A percentile compares a stretch with the other conserved stretches of the same genome.
These are phyloP conservation scores for Amauroascus niger DNA, from an alignment of 2,329 filamentous ascomycete species.

Conservation along the genomic window DNA sequence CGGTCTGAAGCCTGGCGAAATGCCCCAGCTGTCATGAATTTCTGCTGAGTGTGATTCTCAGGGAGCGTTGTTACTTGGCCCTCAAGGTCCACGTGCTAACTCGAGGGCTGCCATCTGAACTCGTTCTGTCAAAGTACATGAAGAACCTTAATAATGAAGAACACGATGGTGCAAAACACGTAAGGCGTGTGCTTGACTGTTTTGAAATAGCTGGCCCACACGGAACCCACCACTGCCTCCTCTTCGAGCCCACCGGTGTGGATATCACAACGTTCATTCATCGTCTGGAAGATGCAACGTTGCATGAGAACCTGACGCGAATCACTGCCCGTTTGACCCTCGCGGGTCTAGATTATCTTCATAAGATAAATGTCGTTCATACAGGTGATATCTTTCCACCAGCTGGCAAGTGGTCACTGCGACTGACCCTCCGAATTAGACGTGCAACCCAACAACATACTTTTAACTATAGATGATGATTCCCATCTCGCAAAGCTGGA, in stretches of 20 bases:
- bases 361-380: conserved; percentile 11
- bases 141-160: background rate
- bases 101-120: background rate
- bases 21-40: background rate
- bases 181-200: conserved; percentile 11
- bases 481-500: conserved; percentile 20
- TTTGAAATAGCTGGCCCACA: conserved; percentile 7
- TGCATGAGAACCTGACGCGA: background rate
- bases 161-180: conserved; percentile 9
- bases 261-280: background rate
- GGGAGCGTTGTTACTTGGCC: background rate
- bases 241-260: conserved; percentile 9
- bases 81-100: conserved; percentile 12
- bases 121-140: conserved; percentile 5
- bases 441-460: conserved; percentile 27
- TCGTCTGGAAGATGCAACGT: background rate
- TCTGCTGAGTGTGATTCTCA: background rate
- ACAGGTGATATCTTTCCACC: conserved; percentile 7
- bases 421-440: conserved; percentile 5
- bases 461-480: conserved; percentile 21
- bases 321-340: background rate
- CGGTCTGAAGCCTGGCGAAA: background rate
- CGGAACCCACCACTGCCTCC: conserved; percentile 11
- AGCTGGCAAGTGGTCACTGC: background rate
- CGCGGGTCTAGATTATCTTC: conserved; percentile 9